Conservation (phyloP, 805 yeast species). For the Lipomyces yamadae region DNA sequence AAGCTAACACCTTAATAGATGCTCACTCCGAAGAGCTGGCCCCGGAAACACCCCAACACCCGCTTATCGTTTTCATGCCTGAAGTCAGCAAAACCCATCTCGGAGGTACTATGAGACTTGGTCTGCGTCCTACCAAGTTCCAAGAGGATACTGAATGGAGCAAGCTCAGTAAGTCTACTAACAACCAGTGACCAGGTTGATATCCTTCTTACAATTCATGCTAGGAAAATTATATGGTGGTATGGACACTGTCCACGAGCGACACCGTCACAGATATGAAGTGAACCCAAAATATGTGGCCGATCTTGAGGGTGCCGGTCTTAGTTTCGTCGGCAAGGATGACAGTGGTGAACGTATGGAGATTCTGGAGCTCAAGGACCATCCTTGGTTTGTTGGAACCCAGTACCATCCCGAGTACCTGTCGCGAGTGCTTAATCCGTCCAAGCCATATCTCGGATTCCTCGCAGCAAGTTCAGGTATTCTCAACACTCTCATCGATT, state of each 20-base stretch:
- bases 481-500: conserved; percentile 63
- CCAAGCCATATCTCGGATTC: conserved; percentile 93
- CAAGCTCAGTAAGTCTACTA: conserved; percentile 72
- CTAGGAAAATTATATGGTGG: conserved; percentile 74
- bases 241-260: conserved; percentile 71
- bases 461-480: conserved; percentile 92
- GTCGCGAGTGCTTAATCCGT: conserved; percentile 95
- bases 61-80: conserved; percentile 95
- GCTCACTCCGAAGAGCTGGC: conserved; percentile 38
- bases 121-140: conserved; percentile 88
- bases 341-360: conserved; percentile 93
- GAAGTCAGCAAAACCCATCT: conserved; percentile 93
- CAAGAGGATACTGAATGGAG: conserved; percentile 68
- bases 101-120: conserved; percentile 99
- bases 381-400: conserved; percentile 90
- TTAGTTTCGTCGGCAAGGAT: conserved; percentile 91
- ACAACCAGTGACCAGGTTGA: conserved; percentile 55
- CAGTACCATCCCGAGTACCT: conserved; percentile 99
- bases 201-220: conserved; percentile 34
- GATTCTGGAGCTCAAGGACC: conserved; percentile 80
- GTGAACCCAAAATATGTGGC: conserved; percentile 83
- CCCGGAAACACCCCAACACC: conserved; percentile 62
- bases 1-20: conserved; percentile 31
- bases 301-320: conserved; percentile 74
- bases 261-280: conserved; percentile 99